phyloP scores from a whole-genome alignment of 192 early-diverging fungal species.

The Coemansia sp. region DNA sequence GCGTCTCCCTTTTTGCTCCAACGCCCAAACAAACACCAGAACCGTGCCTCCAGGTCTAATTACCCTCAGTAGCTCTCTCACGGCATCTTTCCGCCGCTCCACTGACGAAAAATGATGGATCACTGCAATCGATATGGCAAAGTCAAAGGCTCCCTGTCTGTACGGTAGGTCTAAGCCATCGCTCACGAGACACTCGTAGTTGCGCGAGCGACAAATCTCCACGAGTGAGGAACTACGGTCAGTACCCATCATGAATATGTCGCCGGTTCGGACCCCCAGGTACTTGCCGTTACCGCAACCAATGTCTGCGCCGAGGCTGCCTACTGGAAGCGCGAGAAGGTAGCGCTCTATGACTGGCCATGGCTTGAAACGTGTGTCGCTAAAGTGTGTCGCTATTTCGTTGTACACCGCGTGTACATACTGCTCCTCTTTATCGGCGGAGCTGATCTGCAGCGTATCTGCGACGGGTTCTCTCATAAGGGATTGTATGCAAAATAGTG shows the following conservation, averaged over 20 bases:
- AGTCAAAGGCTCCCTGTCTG: slow-evolving; percentile 78
- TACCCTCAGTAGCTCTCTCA: slow-evolving; percentile 81
- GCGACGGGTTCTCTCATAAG: slow-evolving; percentile 38
- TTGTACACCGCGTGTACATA: slow-evolving; percentile 95
- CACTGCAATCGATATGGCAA: slow-evolving; percentile 94
- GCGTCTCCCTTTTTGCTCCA: slow-evolving; percentile 85
- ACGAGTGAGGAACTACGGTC: slow-evolving; percentile 84
- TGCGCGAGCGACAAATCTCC: slow-evolving; percentile 71
- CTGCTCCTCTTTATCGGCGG: slow-evolving; percentile 66
- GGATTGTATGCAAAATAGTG: neutral
- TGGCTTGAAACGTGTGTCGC: slow-evolving; percentile 95
- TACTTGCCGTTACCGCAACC: slow-evolving; percentile 99
- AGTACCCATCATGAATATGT: slow-evolving; percentile 80
- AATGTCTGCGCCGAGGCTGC: slow-evolving; percentile 89
- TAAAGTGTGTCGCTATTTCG: slow-evolving; percentile 91
- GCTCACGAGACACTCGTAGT: slow-evolving; percentile 80
- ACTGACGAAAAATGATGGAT: slow-evolving; percentile 90
- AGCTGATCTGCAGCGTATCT: slow-evolving; percentile 37
- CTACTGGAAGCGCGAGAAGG: slow-evolving; percentile 62
- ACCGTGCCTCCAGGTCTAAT: slow-evolving; percentile 68
- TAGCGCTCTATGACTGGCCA: slow-evolving; percentile 97
- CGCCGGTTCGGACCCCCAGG: slow-evolving; percentile 78
- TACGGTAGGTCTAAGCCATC: slow-evolving; percentile 83
- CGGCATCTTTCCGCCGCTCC: slow-evolving; percentile 72
- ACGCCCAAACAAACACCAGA: slow-evolving; percentile 95